Evolutionary conservation across 441 rosid genomes (phyloP), one percentile per base, ranked within the genome.

Genomic region (Pelargonium australe): DNA sequence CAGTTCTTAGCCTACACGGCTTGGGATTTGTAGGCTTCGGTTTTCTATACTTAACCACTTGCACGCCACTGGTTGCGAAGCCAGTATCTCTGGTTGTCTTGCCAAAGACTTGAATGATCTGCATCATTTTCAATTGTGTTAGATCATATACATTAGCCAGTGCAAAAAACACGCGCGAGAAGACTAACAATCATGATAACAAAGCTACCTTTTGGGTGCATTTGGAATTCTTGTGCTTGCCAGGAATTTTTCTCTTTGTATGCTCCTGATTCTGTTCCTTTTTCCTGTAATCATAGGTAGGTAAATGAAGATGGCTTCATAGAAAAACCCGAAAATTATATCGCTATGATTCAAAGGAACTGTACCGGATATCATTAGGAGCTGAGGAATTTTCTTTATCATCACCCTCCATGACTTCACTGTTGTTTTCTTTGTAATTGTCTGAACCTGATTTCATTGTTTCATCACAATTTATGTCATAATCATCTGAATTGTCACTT

Each of bases 1-100:
- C 88, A 12, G 92, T 90, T 81, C 97, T 85, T 51, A 93, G 88
- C 73, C 98, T 77, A 72, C 90, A 92, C 57, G 98, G 98, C 82
- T 86, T 92, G 69, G 98, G 96, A 85, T 89, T 84, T 2, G 97
- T 92, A 37, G 88, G 83, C 79, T 79, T 89, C 66, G 91, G 92
- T 73, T 88, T 91, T 72, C 69, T 75, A 49, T 80, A 82, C 81
- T 85, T 85, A 63, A 75, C 73, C 70, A 71, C 68, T 75, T 63
- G 79, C 58, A 78, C 71, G 44, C 70, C 70, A 25, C 17, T 65
- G 16, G 71, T 73, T 45, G 70, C 71, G 5, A 73, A 43, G 12
- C 62, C 43, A 69, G 64, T 79, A 49, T 86, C 86, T 79, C 77
- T 89, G 11, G 67, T 65, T 73, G 76, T 76, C 68, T 75, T 89